Evolutionary conservation across 2,329 filamentous ascomycete species (phyloP), one percentile per base, ranked within the genome.

Genomic region (Aureobasidium melanogenum): DNA sequence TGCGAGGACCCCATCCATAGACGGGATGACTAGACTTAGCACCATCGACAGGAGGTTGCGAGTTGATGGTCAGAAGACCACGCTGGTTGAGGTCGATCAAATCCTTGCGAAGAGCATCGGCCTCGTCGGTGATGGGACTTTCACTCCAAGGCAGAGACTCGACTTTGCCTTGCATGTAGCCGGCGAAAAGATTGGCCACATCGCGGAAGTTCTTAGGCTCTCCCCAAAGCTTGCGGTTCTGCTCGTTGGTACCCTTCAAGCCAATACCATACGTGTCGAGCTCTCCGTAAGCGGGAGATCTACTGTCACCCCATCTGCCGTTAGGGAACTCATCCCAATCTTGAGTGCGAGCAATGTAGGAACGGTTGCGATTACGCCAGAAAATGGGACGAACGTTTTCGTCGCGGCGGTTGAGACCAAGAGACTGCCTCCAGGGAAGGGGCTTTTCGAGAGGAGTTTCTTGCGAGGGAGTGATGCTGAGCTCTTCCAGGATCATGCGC

Each of bases 291-390:
- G 94, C 94, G 64, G 94, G 94, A 62, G 93, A 97, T 66, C 94
- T 85, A 57, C 92, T 93, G 75, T 99, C 94, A 76, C 94, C 95
- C 94, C 94, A 99, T 74, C 94, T 88, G 50, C 94, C 94, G 79
- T 99, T 99, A 61, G 94, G 94, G 69, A 97, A 99, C 74, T 99
- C 94, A 69, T 99, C 94, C 94, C 94, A 99, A 68, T 97, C 93
- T 72, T 97, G 92, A 0, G 94, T 99, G 60, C 94, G 90, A 61
- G 91, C 86, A 60, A 99, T 87, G 69, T 99, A 99, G 4, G 92
- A 96, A 71, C 94, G 91, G 76, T 96, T 94, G 62, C 94, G 86
- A 77, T 97, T 97, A 68, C 93, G 87, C 94, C 94, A 99, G 82
- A 99, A 99, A 67, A 99, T 96, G 36, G 94, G 94, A 58, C 94